Evolutionary conservation across 768 basidiomycete species (phyloP).

Genomic region (Boletus barrowsii): DNA sequence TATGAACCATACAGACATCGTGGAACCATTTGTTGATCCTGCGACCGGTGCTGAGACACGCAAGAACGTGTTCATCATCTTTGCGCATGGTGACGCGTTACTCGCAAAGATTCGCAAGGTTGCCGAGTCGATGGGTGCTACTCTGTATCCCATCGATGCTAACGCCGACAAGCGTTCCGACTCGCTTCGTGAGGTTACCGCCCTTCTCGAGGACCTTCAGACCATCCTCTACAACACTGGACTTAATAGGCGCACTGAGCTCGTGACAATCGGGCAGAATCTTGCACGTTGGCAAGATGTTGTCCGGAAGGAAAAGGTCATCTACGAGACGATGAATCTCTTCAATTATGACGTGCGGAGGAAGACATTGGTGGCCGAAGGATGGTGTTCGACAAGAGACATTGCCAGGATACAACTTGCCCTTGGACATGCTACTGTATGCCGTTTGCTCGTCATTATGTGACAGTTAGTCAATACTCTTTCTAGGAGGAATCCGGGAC

Average conservation of each 20-base stretch:
- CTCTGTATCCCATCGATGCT: constrained; percentile 92
- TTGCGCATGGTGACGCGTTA: constrained; percentile 91
- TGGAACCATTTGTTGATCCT: constrained; percentile 88
- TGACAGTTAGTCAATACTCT: background rate
- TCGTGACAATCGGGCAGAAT: constrained; percentile 80
- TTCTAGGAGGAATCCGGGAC: constrained; percentile 87
- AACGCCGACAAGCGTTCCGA: constrained; percentile 91
- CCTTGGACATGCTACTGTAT: constrained; percentile 80
- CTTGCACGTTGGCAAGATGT: constrained; percentile 92
- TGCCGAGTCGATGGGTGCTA: constrained; percentile 98
- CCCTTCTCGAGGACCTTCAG: constrained; percentile 88
- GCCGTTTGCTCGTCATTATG: constrained; percentile 11
- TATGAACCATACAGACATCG: constrained; percentile 98
- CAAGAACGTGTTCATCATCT: constrained; percentile 99
- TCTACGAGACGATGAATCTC: constrained; percentile 93
- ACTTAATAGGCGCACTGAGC: constrained; percentile 73
- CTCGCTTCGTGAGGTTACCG: constrained; percentile 83
- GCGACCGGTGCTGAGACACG: constrained; percentile 77
- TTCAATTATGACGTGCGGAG: constrained; percentile 92
- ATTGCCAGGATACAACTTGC: constrained; percentile 83
- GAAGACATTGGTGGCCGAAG: constrained; percentile 95
- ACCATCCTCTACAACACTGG: constrained; percentile 88
- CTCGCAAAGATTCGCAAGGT: constrained; percentile 97
- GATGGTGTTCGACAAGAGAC: constrained; percentile 95
- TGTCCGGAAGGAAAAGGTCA: constrained; percentile 91